Evolutionary conservation across 2,329 filamentous ascomycete species (phyloP), one percentile per base, ranked within the genome.

Genomic region (Epichloe typhina): DNA sequence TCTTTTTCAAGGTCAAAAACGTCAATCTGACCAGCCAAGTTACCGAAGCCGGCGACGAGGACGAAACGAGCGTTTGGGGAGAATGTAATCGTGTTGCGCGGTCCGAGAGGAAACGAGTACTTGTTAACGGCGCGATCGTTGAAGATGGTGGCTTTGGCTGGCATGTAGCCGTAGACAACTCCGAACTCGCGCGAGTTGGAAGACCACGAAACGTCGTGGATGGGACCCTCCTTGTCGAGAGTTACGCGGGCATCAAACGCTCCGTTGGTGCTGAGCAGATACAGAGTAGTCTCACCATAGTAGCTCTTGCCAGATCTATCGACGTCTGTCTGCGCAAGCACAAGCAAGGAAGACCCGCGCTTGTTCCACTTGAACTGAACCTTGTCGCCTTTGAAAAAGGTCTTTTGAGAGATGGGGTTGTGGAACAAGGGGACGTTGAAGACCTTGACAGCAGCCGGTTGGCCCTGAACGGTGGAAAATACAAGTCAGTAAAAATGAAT

Each of bases 221-320:
- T 96, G 5, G 93, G 93, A 0, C 93, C 93, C 66, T 97, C 91
- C 72, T 97, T 97, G 69, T 98, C 93, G 47, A 96, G 76, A 56
- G 86, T 80, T 58, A 98, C 84, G 59, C 93, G 83, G 52, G 91
- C 93, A 68, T 98, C 93, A 62, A 97, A 94, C 46, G 84, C 82
- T 55, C 90, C 91, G 62, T 86, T 94, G 56, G 89, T 86, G 68
- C 88, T 95, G 56, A 98, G 79, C 59, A 98, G 79, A 71, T 97
- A 97, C 64, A 98, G 82, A 56, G 88, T 97, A 9, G 93, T 97
- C 73, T 98, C 93, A 64, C 93, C 93, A 61, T 98, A 98, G 73
- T 98, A 98, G 71, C 88, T 96, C 81, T 97, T 97, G 70, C 94
- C 94, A 52, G 89, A 89, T 73, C 93, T 94, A 71, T 98, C 93